Evolutionary conservation across 2,329 filamentous ascomycete species (phyloP).

Genomic region (Apiospora kogelbergensis): DNA sequence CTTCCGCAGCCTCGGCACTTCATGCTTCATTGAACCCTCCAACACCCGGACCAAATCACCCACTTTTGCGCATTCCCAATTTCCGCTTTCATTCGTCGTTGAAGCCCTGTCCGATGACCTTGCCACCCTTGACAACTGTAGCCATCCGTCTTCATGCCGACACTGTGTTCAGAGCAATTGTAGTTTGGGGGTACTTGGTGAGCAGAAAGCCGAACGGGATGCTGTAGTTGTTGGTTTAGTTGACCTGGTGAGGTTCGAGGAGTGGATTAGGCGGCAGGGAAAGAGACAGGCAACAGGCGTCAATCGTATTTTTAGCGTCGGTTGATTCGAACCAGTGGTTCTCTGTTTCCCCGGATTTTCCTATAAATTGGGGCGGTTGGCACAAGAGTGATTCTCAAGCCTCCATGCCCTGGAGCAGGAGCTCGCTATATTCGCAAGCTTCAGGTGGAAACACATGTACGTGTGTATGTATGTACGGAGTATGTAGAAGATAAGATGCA

Average conservation of each 20-base stretch:
- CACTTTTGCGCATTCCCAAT: constrained; percentile 51
- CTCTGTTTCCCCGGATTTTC: background rate
- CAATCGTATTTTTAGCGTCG: background rate
- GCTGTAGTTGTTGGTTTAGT: background rate
- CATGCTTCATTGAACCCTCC: constrained; percentile 44
- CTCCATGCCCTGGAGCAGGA: background rate
- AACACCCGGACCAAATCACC: constrained; percentile 47
- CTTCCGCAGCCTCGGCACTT: constrained; percentile 45
- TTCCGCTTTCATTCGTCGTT: constrained; percentile 48
- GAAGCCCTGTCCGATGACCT: constrained; percentile 51
- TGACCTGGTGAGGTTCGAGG: background rate
- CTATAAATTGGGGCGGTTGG: background rate
- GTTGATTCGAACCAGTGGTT: background rate
- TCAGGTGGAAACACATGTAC: background rate
- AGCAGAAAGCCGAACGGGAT: too few relatives aligned
- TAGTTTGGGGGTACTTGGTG: too few relatives aligned
- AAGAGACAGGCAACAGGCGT: background rate
- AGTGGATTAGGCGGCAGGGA: background rate
- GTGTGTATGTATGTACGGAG: too few relatives aligned
- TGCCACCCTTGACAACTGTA: constrained; percentile 52
- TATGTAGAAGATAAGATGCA: background rate
- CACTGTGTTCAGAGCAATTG: background rate
- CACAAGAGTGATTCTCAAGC: too few relatives aligned
- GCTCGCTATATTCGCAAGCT: background rate
- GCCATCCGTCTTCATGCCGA: constrained; percentile 37